Evolutionary conservation across 768 basidiomycete species (phyloP).

Genomic region (Lentinus brumalis): DNA sequence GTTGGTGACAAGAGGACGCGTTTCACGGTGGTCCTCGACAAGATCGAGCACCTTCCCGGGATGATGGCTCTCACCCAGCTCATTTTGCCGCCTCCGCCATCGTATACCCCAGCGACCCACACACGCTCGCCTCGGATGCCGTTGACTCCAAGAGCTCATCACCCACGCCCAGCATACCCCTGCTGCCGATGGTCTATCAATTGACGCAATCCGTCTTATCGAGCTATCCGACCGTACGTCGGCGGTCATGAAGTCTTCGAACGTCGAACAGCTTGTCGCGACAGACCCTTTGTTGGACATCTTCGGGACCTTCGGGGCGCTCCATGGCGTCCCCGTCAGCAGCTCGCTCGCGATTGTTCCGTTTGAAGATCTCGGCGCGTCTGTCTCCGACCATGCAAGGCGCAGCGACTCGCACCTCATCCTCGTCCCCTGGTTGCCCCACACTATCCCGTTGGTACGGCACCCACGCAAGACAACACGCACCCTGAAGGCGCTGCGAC

Average conservation of each 20-base stretch:
- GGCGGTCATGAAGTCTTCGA: slow-evolving; percentile 66
- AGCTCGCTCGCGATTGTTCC: slow-evolving; percentile 75
- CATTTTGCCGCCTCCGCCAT: slow-evolving; percentile 49
- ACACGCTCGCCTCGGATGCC: background rate
- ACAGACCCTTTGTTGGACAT: slow-evolving; percentile 74
- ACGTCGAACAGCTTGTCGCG: slow-evolving; percentile 64
- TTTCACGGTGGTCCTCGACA: slow-evolving; percentile 88
- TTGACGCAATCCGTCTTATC: slow-evolving; percentile 84
- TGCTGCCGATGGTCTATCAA: slow-evolving; percentile 34
- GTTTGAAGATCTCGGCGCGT: slow-evolving; percentile 70
- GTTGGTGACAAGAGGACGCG: slow-evolving; percentile 47
- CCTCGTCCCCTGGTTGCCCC: slow-evolving; percentile 80
- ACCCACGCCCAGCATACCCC: slow-evolving; percentile 1
- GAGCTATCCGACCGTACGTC: slow-evolving; percentile 73
- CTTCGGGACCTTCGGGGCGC: slow-evolving; percentile 74
- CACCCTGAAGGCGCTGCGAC: slow-evolving; percentile 4
- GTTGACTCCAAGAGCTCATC: slow-evolving; percentile 8
- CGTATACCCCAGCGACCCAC: slow-evolving; percentile 1
- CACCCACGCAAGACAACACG: slow-evolving; percentile 2
- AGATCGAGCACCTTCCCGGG: slow-evolving; percentile 83
- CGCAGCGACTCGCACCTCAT: slow-evolving; percentile 69
- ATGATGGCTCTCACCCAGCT: slow-evolving; percentile 91
- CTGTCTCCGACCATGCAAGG: slow-evolving; percentile 68
- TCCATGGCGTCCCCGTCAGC: slow-evolving; percentile 66
- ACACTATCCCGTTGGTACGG: slow-evolving; percentile 7